Evolutionary conservation across 257 asterid genomes (phyloP).

Genomic region (Gentiana dahurica): DNA sequence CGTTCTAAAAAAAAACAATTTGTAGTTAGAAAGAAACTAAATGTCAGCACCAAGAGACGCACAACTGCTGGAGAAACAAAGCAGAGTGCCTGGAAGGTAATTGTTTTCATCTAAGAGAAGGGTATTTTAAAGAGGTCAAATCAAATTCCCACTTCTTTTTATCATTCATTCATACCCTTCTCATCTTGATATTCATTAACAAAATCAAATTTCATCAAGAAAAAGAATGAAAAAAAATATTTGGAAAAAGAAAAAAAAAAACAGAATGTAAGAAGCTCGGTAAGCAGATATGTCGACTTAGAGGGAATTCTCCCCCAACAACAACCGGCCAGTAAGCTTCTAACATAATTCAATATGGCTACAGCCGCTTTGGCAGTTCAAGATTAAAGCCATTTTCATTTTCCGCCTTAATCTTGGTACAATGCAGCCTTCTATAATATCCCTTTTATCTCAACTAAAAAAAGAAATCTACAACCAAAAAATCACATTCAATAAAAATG

Average conservation of each 20-base stretch:
- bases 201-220: slow-evolving; percentile 1
- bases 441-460: no score
- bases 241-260: no score
- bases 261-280: slow-evolving; percentile 10
- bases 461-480: no score
- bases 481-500: no score
- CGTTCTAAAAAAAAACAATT: no score
- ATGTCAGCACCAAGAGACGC: slow-evolving; percentile 2
- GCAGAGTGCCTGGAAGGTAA: slow-evolving; percentile 17
- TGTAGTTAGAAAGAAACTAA: no score
- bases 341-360: slow-evolving; percentile 22
- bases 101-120: slow-evolving; percentile 15
- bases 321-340: slow-evolving; percentile 60
- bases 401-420: slow-evolving; percentile 36
- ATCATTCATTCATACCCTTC: slow-evolving; percentile 5
- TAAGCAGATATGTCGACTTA: slow-evolving; percentile 33
- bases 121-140: slow-evolving; percentile 12
- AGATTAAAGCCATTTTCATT: slow-evolving; percentile 19
- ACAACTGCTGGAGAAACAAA: slow-evolving; percentile 2
- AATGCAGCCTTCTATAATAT: slow-evolving; percentile 20
- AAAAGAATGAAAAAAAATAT: no score
- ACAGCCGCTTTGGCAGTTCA: slow-evolving; percentile 47
- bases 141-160: not conserved
- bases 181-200: slow-evolving; percentile 21
- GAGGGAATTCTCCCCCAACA: slow-evolving; percentile 6